These are phyloP conservation scores for Volutella citrinella DNA, from an alignment of 2,329 filamentous ascomycete genomes.

Conservation along the genomic window DNA sequence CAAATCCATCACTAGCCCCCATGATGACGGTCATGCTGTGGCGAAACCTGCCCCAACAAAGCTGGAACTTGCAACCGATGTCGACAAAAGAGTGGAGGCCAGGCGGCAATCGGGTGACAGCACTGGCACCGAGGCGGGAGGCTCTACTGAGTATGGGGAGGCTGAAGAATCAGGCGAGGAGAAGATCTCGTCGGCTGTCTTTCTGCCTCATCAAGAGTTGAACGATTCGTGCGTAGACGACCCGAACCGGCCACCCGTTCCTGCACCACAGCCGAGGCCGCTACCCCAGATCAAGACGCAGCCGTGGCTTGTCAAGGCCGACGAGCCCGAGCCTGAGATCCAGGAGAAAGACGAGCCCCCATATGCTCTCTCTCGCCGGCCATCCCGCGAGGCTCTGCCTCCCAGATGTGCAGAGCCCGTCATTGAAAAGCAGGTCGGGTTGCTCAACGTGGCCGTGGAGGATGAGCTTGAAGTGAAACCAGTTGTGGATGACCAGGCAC, in stretches of 20 bases:
- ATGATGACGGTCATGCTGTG: conserved; percentile 19
- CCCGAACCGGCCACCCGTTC: too few relatives aligned
- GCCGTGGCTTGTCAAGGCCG: conserved; percentile 58
- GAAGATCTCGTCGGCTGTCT: conserved; percentile 83
- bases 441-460: conserved; percentile 39
- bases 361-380: conserved; percentile 21
- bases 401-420: conserved; percentile 29
- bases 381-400: conserved; percentile 28
- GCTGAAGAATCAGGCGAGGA: conserved; percentile 69
- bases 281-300: conserved; percentile 37
- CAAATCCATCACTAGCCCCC: not conserved
- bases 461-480: conserved; percentile 40
- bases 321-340: conserved; percentile 41
- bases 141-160: conserved; percentile 36
- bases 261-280: conserved; percentile 32
- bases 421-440: conserved; percentile 30
- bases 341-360: conserved; percentile 20
- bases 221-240: conserved; percentile 31
- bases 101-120: conserved; percentile 38
- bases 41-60: conserved; percentile 20
- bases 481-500: conserved; percentile 27
- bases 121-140: conserved; percentile 32
- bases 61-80: conserved; percentile 20
- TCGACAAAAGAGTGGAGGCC: conserved; percentile 25
- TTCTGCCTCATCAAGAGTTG: conserved; percentile 70